Conservation (phyloP, 2,329 filamentous ascomycete species). For the Fusarium subglutinans region DNA sequence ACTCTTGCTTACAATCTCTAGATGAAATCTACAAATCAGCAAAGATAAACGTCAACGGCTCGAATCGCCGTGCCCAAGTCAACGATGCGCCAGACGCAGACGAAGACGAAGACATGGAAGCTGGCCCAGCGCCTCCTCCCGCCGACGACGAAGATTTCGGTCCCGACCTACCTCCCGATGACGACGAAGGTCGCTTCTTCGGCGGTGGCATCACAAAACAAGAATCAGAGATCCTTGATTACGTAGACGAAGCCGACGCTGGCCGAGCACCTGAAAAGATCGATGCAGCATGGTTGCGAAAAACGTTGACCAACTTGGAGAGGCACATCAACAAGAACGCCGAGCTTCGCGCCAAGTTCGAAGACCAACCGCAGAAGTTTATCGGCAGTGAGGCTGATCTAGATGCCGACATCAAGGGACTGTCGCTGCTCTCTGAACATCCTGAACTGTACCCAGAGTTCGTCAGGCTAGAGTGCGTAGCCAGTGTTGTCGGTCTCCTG, state of each 20-base stretch:
- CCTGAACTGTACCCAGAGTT: conserved; percentile 85
- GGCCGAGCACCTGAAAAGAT: conserved; percentile 73
- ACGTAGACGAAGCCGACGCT: conserved; percentile 69
- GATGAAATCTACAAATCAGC: conserved; percentile 72
- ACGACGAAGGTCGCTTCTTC: conserved; percentile 94
- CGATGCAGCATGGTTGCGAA: conserved; percentile 84
- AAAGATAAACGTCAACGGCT: conserved; percentile 58
- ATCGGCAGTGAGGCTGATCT: conserved; percentile 88
- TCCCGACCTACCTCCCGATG: conserved; percentile 57
- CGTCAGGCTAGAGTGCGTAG: conserved; percentile 75
- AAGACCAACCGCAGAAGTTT: conserved; percentile 82
- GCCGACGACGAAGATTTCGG: conserved; percentile 62
- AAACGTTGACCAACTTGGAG: conserved; percentile 84
- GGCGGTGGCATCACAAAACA: conserved; percentile 86
- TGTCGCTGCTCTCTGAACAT: conserved; percentile 89
- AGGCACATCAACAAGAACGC: conserved; percentile 91
- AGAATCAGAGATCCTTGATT: conserved; percentile 87
- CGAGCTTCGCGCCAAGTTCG: conserved; percentile 86
- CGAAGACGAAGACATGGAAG: conserved; percentile 62
- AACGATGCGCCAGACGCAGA: conserved; percentile 58
- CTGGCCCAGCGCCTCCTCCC: conserved; percentile 57
- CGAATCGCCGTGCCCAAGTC: conserved; percentile 57
- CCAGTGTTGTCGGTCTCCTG: conserved; percentile 80
- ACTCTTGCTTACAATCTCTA: not conserved
- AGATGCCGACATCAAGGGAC: conserved; percentile 84